phyloP scores from a whole-genome alignment of 345 rosid species.

The Camelina sativa region DNA sequence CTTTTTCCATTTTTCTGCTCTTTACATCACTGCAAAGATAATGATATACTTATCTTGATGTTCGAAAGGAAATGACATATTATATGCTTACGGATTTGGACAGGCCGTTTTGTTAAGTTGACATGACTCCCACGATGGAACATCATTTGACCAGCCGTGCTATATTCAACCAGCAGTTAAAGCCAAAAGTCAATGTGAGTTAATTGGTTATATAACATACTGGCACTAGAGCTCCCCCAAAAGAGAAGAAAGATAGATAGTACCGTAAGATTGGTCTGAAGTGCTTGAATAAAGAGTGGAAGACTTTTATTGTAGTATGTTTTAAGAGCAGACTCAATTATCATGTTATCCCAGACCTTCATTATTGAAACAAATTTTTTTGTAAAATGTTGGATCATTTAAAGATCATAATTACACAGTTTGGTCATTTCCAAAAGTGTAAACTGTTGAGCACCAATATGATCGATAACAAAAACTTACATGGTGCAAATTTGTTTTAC shows the following conservation, averaged over 20 bases:
- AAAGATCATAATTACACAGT: slow-evolving; percentile 2
- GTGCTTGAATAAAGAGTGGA: slow-evolving; percentile 64
- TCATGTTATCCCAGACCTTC: slow-evolving; percentile 87
- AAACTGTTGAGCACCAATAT: not conserved
- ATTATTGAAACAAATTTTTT: not conserved
- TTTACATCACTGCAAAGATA: not conserved
- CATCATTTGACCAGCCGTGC: slow-evolving; percentile 70
- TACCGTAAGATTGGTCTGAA: slow-evolving; percentile 75
- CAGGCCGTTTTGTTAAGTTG: slow-evolving; percentile 64
- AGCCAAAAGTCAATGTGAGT: not conserved
- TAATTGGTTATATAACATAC: slow-evolving; percentile 6
- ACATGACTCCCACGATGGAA: slow-evolving; percentile 69
- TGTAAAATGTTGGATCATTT: not conserved
- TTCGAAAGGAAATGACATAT: not conserved
- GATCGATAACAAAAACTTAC: slow-evolving; percentile 49
- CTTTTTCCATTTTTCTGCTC: not conserved
- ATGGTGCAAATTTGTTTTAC: slow-evolving; percentile 93
- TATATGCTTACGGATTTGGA: slow-evolving; percentile 70
- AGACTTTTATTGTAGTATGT: slow-evolving; percentile 74
- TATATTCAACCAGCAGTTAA: slow-evolving; percentile 24
- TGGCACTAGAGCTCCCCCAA: not conserved
- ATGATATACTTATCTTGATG: slow-evolving; percentile 1
- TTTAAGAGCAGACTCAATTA: slow-evolving; percentile 84
- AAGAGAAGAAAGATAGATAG: slow-evolving; percentile 22
- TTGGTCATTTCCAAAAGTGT: not conserved